Conservation (phyloP, 257 asterid genomes). For the Ballota nigra region DNA sequence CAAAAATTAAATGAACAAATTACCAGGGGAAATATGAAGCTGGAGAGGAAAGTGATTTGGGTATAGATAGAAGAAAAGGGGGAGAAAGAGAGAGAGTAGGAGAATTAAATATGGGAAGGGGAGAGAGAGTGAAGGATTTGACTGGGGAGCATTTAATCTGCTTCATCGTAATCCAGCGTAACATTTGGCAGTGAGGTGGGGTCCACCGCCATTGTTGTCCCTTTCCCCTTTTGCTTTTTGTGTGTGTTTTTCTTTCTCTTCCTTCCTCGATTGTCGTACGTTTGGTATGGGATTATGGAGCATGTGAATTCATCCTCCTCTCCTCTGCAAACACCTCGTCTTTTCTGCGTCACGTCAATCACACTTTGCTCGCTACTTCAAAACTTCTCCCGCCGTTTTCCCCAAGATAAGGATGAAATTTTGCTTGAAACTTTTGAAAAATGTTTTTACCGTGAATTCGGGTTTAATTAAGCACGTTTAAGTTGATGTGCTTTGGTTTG, state of each 20-base stretch:
- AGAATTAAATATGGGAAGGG: background rate
- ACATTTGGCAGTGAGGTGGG: constrained; percentile 24
- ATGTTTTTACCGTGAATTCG: no score
- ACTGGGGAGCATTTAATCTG: background rate
- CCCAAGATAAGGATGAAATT: background rate
- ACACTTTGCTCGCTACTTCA: background rate
- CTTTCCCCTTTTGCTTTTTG: constrained; percentile 20
- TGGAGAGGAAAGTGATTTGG: constrained; percentile 7
- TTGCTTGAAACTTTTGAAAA: no score
- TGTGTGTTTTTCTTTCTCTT: background rate
- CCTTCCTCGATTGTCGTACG: constrained; percentile 29
- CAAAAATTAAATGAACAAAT: no score
- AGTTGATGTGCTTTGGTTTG: no score
- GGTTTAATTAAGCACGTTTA: no score
- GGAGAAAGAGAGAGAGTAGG: background rate
- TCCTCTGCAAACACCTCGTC: constrained; percentile 8
- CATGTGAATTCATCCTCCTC: constrained; percentile 32
- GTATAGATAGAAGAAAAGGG: constrained; percentile 15
- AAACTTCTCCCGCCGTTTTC: constrained; percentile 34
- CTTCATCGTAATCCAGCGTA: constrained; percentile 20
- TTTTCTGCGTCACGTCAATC: background rate
- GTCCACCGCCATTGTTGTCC: constrained; percentile 31
- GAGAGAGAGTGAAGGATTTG: constrained; percentile 10
- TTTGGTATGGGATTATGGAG: background rate
- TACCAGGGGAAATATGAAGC: constrained; percentile 20